Conservation (phyloP, 2,329 filamentous ascomycete species). For the Curvularia sp. region DNA sequence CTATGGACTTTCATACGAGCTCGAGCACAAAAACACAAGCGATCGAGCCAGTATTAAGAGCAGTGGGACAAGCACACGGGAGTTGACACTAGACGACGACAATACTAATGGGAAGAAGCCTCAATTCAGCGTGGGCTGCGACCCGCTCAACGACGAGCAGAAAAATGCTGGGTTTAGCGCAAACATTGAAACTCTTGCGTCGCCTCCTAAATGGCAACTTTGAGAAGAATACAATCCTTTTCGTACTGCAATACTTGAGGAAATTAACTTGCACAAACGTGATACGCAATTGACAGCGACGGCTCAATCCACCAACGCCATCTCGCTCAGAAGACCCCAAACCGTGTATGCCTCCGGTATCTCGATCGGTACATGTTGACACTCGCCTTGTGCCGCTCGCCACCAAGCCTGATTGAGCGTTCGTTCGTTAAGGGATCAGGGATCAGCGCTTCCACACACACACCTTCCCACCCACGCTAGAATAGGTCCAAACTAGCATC, state of each 20-base stretch:
- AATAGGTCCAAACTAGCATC: neutral
- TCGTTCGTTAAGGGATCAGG: neutral
- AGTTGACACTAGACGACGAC: conserved; percentile 25
- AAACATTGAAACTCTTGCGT: conserved; percentile 27
- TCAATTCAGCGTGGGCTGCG: conserved; percentile 34
- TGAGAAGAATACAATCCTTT: conserved; percentile 12
- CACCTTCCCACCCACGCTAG: neutral
- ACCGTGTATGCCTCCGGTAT: neutral
- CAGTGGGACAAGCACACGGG: conserved; percentile 32
- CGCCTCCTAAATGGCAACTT: conserved; percentile 35
- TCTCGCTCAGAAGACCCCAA: neutral
- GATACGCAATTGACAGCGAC: neutral
- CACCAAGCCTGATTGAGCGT: neutral
- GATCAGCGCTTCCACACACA: neutral
- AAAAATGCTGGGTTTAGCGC: conserved; percentile 25
- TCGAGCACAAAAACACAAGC: conserved; percentile 31
- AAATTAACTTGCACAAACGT: neutral
- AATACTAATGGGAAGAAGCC: conserved; percentile 20
- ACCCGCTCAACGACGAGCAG: conserved; percentile 31
- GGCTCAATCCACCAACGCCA: neutral
- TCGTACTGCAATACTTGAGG: neutral
- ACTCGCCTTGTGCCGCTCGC: neutral
- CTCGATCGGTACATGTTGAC: neutral
- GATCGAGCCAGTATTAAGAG: conserved; percentile 32
- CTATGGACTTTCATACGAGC: conserved; percentile 37